A percentile compares a stretch with the other conserved stretches of the same genome.
Evolutionary conservation across 306 rosid species (phyloP).

Genomic region (Medicago ruthenica): DNA sequence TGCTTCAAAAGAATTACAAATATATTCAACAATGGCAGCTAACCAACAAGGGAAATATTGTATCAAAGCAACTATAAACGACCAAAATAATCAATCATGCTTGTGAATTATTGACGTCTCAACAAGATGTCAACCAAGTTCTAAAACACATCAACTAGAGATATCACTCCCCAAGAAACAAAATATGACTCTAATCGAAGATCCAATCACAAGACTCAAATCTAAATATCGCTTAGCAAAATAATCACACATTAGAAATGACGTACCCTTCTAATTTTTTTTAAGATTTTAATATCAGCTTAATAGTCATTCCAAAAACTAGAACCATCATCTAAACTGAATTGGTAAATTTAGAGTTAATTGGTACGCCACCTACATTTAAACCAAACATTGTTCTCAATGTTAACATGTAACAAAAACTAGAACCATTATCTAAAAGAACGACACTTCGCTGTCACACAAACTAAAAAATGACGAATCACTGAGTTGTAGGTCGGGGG

Average conservation of each 20-base stretch:
- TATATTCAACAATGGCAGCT: neutral
- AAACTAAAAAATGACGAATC: neutral
- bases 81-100: constrained; percentile 1
- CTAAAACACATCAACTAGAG: neutral
- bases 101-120: neutral
- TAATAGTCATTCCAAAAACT: neutral
- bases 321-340: neutral
- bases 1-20: neutral
- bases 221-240: neutral
- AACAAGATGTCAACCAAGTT: neutral
- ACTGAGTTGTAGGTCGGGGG: constrained; percentile 9
- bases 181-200: neutral
- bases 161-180: neutral
- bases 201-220: neutral
- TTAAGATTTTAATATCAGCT: neutral
- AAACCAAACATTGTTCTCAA: constrained; percentile 13
- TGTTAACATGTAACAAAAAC: constrained; percentile 19
- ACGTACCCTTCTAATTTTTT: constrained; percentile 1
- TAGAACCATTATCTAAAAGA: neutral
- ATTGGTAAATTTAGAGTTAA: neutral
- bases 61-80: neutral
- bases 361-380: constrained; percentile 24
- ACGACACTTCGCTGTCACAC: constrained; percentile 1
- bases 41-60: neutral
- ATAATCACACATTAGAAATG: constrained; percentile 4